Percentiles rank a stretch among this genome's conserved stretches.
These are phyloP conservation scores for Rosa rugosa DNA, from an alignment of 306 rosid species.

Conservation along the genomic window DNA sequence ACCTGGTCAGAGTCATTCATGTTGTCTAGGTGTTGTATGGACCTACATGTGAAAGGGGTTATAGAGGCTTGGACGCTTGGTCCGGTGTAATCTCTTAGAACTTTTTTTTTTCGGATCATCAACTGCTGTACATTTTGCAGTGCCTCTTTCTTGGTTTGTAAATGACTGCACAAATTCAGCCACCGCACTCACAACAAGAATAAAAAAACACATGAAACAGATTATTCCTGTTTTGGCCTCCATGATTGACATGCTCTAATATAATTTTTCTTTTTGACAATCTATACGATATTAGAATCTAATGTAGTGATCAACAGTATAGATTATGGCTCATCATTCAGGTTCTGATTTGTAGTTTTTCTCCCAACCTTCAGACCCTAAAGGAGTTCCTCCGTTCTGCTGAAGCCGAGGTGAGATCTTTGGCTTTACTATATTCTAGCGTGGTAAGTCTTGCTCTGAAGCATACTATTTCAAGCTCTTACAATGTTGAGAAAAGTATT, in stretches of 20 bases:
- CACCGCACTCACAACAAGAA: background rate
- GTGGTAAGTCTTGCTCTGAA: constrained; percentile 60
- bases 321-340: background rate
- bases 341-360: background rate
- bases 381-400: constrained; percentile 75
- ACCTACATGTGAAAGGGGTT: background rate
- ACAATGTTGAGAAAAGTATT: background rate
- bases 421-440: constrained; percentile 76
- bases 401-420: constrained; percentile 84
- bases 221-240: background rate
- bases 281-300: background rate
- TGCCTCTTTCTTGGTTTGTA: background rate
- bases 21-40: background rate
- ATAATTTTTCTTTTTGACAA: too few species aligned
- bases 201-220: background rate
- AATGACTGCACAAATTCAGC: background rate
- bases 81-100: background rate
- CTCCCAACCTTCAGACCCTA: constrained; percentile 45
- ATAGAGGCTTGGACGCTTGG: background rate
- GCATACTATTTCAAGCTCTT: background rate
- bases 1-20: background rate
- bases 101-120: background rate
- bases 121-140: background rate
- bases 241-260: background rate
- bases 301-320: background rate